phyloP scores from a whole-genome alignment of 2,329 filamentous ascomycete species.

The Trichoderma hamatum region DNA sequence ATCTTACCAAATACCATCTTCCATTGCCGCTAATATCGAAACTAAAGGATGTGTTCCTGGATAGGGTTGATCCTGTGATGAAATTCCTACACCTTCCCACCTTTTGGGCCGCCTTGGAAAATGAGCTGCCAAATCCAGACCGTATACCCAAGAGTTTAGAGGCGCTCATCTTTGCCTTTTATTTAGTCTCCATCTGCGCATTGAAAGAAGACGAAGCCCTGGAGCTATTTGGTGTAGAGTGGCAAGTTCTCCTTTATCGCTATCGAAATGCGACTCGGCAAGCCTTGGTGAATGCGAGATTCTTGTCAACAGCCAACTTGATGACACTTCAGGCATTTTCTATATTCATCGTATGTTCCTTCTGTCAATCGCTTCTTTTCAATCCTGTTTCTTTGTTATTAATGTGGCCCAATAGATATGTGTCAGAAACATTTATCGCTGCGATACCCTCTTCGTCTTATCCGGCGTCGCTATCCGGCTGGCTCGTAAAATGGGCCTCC shows the following conservation, averaged over 20 bases:
- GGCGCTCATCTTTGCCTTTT: background rate
- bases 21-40: background rate
- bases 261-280: slow-evolving; percentile 9
- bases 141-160: slow-evolving; percentile 4
- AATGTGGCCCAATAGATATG: background rate
- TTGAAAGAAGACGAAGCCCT: background rate
- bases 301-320: slow-evolving; percentile 2
- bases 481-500: slow-evolving; percentile 15
- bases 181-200: background rate
- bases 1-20: background rate
- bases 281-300: slow-evolving; percentile 13
- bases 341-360: background rate
- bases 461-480: slow-evolving; percentile 13
- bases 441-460: slow-evolving; percentile 12
- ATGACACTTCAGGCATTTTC: slow-evolving; percentile 5
- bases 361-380: background rate
- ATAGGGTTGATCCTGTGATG: slow-evolving; percentile 13
- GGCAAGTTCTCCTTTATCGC: background rate
- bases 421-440: background rate
- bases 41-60: background rate
- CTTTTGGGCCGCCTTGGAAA: background rate
- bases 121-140: background rate
- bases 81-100: slow-evolving; percentile 20
- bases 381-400: background rate
- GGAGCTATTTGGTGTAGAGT: background rate